A percentile compares a stretch with the other conserved stretches of the same genome.
These are phyloP conservation scores for Taphrina communis DNA, from an alignment of 1,139 yeast genomes.

Conservation along the genomic window DNA sequence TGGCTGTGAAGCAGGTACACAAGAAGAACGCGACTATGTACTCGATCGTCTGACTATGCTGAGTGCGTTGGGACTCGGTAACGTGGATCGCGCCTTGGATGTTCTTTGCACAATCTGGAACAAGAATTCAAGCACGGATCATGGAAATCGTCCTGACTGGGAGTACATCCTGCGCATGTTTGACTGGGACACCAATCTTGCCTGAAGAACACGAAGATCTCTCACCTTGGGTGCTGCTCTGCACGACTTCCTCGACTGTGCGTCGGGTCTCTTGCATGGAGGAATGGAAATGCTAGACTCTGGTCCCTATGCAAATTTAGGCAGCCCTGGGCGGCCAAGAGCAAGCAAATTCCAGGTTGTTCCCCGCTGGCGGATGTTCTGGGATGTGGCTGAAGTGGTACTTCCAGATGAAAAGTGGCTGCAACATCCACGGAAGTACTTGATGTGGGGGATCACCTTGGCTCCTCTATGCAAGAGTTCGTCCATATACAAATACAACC, in stretches of 20 bases:
- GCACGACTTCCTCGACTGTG: too few relatives aligned
- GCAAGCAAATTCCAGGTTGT: too few relatives aligned
- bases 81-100: constrained; percentile 28
- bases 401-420: constrained; percentile 13
- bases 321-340: too few relatives aligned
- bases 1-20: constrained; percentile 13
- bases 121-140: background rate
- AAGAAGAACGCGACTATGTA: background rate
- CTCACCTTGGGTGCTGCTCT: too few relatives aligned
- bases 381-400: constrained; percentile 4
- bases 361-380: background rate
- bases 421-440: background rate
- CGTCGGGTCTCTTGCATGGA: too few relatives aligned
- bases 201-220: background rate
- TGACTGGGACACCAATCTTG: constrained; percentile 10
- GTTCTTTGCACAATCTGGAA: constrained; percentile 16
- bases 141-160: constrained; percentile 2
- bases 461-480: background rate
- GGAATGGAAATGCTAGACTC: too few relatives aligned
- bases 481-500: constrained; percentile 1
- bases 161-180: constrained; percentile 11
- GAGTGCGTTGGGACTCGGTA: constrained; percentile 15
- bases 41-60: constrained; percentile 8
- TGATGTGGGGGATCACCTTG: background rate
- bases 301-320: too few relatives aligned